A percentile compares a stretch with the other conserved stretches of the same genome.
phyloP scores from a whole-genome alignment of 176 grass and related monocot species.

The Oryza punctata region DNA sequence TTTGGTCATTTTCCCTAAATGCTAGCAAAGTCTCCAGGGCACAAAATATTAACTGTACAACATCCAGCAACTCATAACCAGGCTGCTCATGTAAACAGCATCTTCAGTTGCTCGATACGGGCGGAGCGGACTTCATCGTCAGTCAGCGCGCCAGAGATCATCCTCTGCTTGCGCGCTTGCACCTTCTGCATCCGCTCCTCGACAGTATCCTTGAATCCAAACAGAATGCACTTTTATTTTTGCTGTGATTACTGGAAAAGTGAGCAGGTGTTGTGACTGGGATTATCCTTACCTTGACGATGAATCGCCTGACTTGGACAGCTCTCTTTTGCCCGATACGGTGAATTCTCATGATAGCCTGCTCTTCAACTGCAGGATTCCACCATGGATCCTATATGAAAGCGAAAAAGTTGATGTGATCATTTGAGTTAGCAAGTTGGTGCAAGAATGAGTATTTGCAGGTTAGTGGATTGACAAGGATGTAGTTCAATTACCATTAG shows the following conservation, averaged over 20 bases:
- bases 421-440: neutral
- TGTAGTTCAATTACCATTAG: constrained; percentile 58
- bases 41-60: constrained; percentile 20
- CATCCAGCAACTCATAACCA: neutral
- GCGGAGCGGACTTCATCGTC: constrained; percentile 79
- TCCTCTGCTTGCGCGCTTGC: constrained; percentile 81
- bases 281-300: constrained; percentile 72
- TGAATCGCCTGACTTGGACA: constrained; percentile 82
- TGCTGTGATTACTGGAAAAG: neutral
- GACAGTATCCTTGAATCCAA: constrained; percentile 62
- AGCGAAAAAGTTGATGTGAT: neutral
- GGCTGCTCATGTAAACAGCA: constrained; percentile 67
- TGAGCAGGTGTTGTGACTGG: neutral
- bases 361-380: constrained; percentile 98
- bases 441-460: neutral
- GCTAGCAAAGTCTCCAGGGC: neutral
- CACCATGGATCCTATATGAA: constrained; percentile 88
- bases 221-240: neutral
- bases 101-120: constrained; percentile 84
- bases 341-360: constrained; percentile 97
- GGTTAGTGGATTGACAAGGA: neutral
- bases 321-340: constrained; percentile 75
- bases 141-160: constrained; percentile 76
- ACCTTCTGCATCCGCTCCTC: constrained; percentile 95
- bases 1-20: neutral